Percentiles rank a stretch among this genome's conserved stretches.
These are phyloP conservation scores for Dendrocalamus latiflorus DNA, from an alignment of 202 grass and related monocot genomes.

Conservation along the genomic window DNA sequence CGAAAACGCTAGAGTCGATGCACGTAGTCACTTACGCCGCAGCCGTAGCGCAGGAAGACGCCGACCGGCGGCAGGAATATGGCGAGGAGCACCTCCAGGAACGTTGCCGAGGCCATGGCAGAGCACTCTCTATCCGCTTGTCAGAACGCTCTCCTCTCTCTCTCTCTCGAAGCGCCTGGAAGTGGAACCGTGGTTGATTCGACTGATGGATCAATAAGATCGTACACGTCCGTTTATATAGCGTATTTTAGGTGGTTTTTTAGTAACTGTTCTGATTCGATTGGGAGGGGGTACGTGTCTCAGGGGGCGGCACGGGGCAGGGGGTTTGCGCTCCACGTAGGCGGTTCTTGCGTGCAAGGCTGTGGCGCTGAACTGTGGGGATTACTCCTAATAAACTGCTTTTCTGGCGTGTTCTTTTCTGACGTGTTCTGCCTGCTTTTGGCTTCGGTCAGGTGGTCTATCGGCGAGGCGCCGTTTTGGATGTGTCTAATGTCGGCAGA, in stretches of 20 bases:
- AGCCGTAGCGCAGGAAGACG: slow-evolving; percentile 90
- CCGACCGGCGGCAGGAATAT: slow-evolving; percentile 87
- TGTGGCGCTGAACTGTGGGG: background rate
- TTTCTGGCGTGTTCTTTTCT: background rate
- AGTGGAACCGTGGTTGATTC: background rate
- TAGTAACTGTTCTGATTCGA: background rate
- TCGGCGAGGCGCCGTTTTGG: background rate
- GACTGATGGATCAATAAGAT: background rate
- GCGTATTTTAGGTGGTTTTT: background rate
- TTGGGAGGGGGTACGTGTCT: background rate
- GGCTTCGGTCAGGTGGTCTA: background rate
- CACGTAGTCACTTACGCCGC: slow-evolving; percentile 42
- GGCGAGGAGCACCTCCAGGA: slow-evolving; percentile 80
- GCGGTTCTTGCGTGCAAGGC: background rate
- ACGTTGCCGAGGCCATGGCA: slow-evolving; percentile 72
- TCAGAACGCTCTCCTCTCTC: no score
- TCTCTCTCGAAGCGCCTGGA: background rate
- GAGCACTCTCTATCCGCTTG: background rate
- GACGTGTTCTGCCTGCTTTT: background rate
- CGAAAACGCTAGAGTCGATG: background rate
- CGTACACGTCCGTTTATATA: background rate
- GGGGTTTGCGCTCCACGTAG: background rate
- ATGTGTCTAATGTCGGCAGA: no score
- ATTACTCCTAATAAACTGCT: background rate
- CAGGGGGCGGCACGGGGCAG: background rate